Conservation (phyloP, 2,329 filamentous ascomycete genomes). For the Diaporthe batatas region DNA sequence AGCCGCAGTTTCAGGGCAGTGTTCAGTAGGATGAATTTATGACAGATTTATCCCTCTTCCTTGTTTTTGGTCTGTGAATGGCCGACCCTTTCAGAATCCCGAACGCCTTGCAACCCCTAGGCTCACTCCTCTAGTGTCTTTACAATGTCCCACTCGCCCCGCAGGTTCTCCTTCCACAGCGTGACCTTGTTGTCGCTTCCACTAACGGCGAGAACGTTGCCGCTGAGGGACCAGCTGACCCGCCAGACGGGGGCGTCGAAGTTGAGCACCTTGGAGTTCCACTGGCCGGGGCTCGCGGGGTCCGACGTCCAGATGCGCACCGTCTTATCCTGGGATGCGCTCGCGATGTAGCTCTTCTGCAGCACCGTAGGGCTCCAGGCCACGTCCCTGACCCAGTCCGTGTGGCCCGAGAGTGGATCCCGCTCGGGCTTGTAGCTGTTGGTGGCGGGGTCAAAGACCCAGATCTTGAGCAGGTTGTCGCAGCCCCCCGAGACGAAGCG, state of each 20-base stretch:
- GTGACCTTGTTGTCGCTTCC: slow-evolving; percentile 97
- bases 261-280: slow-evolving; percentile 86
- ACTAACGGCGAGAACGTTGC: slow-evolving; percentile 94
- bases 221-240: slow-evolving; percentile 97
- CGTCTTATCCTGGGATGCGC: slow-evolving; percentile 95
- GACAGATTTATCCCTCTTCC: slow-evolving; percentile 9
- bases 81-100: not conserved
- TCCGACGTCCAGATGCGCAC: slow-evolving; percentile 96
- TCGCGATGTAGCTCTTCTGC: slow-evolving; percentile 96
- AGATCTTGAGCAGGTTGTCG: slow-evolving; percentile 94
- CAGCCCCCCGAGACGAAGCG: slow-evolving; percentile 95
- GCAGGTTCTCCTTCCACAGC: slow-evolving; percentile 98
- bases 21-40: slow-evolving; percentile 7
- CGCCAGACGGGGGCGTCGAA: slow-evolving; percentile 95
- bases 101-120: not conserved
- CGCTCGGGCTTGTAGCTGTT: slow-evolving; percentile 73
- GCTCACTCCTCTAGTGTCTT: slow-evolving; percentile 92
- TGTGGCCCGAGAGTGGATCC: slow-evolving; percentile 81
- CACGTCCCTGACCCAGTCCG: slow-evolving; percentile 97
- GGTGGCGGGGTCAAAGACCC: slow-evolving; percentile 79
- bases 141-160: slow-evolving; percentile 96
- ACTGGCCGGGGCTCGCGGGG: slow-evolving; percentile 75
- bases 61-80: slow-evolving; percentile 14
- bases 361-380: slow-evolving; percentile 96
- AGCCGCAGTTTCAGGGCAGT: not conserved